These are phyloP conservation scores for Rubia peregrina DNA, from an alignment of 305 asterid genomes.

Conservation along the genomic window DNA sequence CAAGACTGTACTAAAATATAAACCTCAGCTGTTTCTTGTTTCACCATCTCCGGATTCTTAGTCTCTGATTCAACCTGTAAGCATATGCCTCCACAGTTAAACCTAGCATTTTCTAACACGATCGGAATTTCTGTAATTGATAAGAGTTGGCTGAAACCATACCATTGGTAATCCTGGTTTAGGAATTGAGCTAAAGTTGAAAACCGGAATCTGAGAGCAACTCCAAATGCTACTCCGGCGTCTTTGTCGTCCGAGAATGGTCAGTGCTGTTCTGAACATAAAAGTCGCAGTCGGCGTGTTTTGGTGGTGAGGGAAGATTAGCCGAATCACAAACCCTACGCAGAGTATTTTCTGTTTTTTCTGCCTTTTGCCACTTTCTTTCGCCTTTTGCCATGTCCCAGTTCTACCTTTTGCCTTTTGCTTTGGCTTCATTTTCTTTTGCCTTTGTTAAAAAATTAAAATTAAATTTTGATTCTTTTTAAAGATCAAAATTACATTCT, in stretches of 20 bases:
- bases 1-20: neutral
- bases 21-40: conserved; percentile 13
- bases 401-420: no score
- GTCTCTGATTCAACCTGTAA: conserved; percentile 18
- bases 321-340: neutral
- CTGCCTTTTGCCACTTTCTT: no score
- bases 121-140: neutral
- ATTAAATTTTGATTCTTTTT: no score
- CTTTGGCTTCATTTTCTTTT: no score
- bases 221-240: conserved; percentile 1
- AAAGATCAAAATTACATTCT: no score
- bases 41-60: conserved; percentile 15
- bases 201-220: conserved; percentile 1
- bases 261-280: conserved; percentile 11
- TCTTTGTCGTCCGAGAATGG: neutral
- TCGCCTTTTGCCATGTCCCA: no score
- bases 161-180: conserved; percentile 13
- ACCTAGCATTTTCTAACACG: neutral
- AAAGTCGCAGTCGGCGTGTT: conserved; percentile 4
- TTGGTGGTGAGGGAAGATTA: neutral
- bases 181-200: conserved; percentile 10
- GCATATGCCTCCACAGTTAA: neutral
- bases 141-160: neutral
- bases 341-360: neutral
- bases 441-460: no score